These are phyloP conservation scores for Cyclostephanos invisitatus DNA, from an alignment of 108 stramenopile genomes.

Conservation along the genomic window DNA sequence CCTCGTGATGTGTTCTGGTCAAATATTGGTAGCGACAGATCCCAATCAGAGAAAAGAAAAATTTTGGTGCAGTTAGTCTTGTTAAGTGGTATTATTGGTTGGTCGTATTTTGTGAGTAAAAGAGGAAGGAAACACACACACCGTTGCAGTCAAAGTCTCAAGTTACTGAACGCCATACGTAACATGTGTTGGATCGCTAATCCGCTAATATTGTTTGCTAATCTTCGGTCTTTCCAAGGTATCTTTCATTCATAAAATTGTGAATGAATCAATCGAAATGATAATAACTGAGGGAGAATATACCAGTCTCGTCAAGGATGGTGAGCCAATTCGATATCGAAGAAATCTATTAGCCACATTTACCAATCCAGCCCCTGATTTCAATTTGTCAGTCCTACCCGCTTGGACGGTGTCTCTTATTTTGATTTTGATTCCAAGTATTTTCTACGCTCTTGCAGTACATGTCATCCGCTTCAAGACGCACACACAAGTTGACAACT, in stretches of 20 bases:
- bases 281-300: neutral
- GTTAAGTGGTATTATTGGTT: constrained; percentile 33
- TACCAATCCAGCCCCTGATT: constrained; percentile 12
- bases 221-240: no score
- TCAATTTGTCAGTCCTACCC: constrained; percentile 30
- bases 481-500: constrained; percentile 33
- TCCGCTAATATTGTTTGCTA: no score
- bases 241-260: constrained; percentile 11
- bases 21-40: no score
- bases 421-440: constrained; percentile 44
- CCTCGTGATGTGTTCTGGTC: constrained; percentile 60
- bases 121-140: no score
- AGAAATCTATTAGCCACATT: neutral
- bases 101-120: constrained; percentile 52
- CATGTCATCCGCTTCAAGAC: constrained; percentile 58
- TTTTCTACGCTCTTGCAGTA: constrained; percentile 34
- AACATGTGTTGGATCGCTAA: no score
- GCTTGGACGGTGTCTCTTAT: constrained; percentile 45
- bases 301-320: neutral
- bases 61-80: constrained; percentile 39
- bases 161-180: no score
- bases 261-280: neutral
- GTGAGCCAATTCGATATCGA: constrained; percentile 1
- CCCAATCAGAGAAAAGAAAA: constrained; percentile 39
- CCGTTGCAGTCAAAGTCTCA: no score